Conservation (phyloP, 768 basidiomycete genomes). For the Crassisporium funariophilum region DNA sequence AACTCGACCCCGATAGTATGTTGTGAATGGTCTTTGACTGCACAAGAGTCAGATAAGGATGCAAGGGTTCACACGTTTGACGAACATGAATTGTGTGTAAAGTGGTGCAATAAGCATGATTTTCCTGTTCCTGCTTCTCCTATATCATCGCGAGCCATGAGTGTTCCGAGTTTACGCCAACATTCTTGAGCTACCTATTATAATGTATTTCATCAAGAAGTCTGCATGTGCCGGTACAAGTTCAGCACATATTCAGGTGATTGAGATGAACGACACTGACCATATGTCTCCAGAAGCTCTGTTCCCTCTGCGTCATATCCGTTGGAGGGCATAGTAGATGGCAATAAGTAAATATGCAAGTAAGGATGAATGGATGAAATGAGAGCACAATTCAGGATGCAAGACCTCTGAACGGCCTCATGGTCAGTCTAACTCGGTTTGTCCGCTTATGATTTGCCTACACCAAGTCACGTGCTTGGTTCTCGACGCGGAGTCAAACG, state of each 20-base stretch:
- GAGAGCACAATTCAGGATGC: conserved; percentile 26
- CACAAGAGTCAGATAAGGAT: conserved; percentile 15
- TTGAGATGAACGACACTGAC: conserved; percentile 40
- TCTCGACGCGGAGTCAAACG: too few species aligned
- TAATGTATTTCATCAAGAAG: conserved; percentile 98
- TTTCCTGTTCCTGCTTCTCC: conserved; percentile 98
- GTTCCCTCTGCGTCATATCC: conserved; percentile 84
- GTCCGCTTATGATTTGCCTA: conserved; percentile 20
- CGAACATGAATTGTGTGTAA: conserved; percentile 94
- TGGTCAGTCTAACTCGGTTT: conserved; percentile 23
- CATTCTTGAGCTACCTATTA: conserved; percentile 67
- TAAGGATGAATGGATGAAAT: conserved; percentile 17
- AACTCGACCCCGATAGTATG: conserved; percentile 99
- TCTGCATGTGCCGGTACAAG: conserved; percentile 51
- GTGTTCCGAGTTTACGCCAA: conserved; percentile 7
- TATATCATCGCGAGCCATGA: conserved; percentile 31
- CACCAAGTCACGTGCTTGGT: conserved; percentile 15
- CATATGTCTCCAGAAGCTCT: conserved; percentile 93
- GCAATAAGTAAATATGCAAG: conserved; percentile 20
- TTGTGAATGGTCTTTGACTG: conserved; percentile 95
- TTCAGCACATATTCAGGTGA: background rate
- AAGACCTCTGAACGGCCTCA: conserved; percentile 31
- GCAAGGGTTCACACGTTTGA: conserved; percentile 18
- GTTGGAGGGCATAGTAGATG: conserved; percentile 53
- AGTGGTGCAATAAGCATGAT: conserved; percentile 95